Evolutionary conservation across 495 filamentous ascomycete genomes (phyloP), one percentile per base, ranked within the genome.

Genomic region (Penicillium antarcticum): DNA sequence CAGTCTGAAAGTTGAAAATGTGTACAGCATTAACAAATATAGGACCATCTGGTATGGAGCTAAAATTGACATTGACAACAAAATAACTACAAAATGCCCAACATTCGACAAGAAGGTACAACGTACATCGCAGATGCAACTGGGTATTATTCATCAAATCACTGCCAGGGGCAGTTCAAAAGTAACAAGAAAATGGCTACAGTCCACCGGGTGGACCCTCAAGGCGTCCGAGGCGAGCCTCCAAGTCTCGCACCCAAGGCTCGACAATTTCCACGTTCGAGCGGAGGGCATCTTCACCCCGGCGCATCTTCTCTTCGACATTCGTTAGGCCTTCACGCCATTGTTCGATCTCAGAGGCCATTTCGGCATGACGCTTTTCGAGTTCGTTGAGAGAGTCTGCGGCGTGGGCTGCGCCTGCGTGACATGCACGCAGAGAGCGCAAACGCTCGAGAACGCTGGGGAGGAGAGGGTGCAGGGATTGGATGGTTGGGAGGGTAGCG

Each of bases 181-280:
- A 21, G 37, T 41, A 49, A 43, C 24, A 48, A 48, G n/a, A 13
- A 42, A 42, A 55, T n/a, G 29, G 13, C 31, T 33, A 52, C 33
- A 46, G 26, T 12, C 51, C 52, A 48, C 52, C 57, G 19, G 48
- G 48, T 14, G 55, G 52, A 17, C 51, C 58, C 35, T 63, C 71
- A 56, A 87, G 63, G 43, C 75, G 76, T 14, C 74, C 78, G 64
- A 95, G 78, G 66, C 85, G 86, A 52, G 74, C 78, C 72, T 98
- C 94, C 33, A 98, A 66, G 34, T 87, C 88, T 66, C 86, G 88
- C 13, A 98, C 90, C 92, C 92, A 96, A 37, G 80, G 83, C 55
- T 91, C 87, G 33, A 97, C 84, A 14, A 87, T 78, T 43, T 84
- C 83, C 62, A 91, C 84, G 66, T 98, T 97, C 26, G 74, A 78